Conservation (phyloP, 2,329 filamentous ascomycete species). For the Neopestalotiopsis sp. region DNA sequence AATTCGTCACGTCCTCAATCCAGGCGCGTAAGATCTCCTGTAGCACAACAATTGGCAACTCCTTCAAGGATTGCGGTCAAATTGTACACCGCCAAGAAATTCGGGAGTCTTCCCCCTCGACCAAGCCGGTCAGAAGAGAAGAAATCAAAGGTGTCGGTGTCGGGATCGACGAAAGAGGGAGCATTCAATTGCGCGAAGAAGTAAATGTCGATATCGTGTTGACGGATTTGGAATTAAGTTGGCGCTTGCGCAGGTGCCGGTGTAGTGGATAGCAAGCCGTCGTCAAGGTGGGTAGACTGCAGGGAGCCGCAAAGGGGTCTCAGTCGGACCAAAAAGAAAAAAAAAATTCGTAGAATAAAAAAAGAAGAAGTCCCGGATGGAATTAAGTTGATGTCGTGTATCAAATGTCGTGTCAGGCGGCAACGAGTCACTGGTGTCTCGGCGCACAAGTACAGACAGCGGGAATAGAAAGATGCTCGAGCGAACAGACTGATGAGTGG, state of each 20-base stretch:
- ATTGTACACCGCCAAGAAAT: not conserved
- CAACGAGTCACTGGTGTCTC: constrained; percentile 2
- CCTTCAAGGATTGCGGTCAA: not conserved
- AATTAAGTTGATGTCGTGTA: constrained; percentile 16
- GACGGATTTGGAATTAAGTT: constrained; percentile 8
- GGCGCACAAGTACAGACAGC: constrained; percentile 3
- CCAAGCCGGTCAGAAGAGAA: constrained; percentile 6
- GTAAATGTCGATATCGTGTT: not conserved
- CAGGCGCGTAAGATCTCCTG: not conserved
- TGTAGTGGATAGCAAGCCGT: not conserved
- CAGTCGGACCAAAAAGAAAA: not conserved
- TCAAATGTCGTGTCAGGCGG: constrained; percentile 12
- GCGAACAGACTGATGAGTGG: not conserved
- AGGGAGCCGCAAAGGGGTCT: constrained; percentile 4
- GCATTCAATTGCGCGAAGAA: not conserved
- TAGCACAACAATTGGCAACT: not conserved
- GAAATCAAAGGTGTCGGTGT: not conserved
- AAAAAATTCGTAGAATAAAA: not conserved
- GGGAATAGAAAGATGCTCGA: not conserved
- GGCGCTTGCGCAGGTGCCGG: constrained; percentile 14
- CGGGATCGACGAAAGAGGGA: not conserved
- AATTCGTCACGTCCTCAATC: not conserved
- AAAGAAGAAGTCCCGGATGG: not conserved
- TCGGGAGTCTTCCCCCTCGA: not conserved
- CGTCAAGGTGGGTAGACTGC: not conserved